A percentile compares a stretch with the other conserved stretches of the same genome.
phyloP scores from a whole-genome alignment of 2,329 filamentous ascomycete genomes.

The Bertia moriformis region DNA sequence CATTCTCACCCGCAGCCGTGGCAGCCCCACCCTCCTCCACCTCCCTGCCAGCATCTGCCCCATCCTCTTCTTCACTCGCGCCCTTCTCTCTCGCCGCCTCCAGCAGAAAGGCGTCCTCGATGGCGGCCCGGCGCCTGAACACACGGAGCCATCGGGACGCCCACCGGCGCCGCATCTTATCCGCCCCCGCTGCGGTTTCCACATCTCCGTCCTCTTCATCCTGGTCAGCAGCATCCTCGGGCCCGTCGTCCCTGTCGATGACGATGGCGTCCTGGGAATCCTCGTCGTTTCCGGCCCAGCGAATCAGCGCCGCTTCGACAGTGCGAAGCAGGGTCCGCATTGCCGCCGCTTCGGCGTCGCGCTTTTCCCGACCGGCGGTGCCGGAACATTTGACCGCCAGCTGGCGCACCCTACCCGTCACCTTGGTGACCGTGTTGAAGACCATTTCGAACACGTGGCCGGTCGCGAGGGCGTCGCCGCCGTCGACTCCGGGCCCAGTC shows the following conservation, averaged over 20 bases:
- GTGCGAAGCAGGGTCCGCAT: conserved; percentile 70
- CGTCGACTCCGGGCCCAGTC: conserved; percentile 35
- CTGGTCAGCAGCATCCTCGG: too few relatives aligned
- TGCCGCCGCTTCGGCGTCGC: conserved; percentile 52
- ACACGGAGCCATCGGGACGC: conserved; percentile 74
- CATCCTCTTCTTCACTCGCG: conserved; percentile 5
- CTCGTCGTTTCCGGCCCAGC: conserved; percentile 59
- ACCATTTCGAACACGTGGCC: conserved; percentile 81
- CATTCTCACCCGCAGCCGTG: too few relatives aligned
- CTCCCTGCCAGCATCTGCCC: conserved; percentile 2
- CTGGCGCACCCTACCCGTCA: conserved; percentile 72
- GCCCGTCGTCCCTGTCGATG: conserved; percentile 39
- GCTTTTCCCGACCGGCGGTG: conserved; percentile 18
- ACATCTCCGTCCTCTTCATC: conserved; percentile 34
- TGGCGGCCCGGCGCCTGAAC: conserved; percentile 66
- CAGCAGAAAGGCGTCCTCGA: conserved; percentile 60
- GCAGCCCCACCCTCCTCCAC: too few relatives aligned
- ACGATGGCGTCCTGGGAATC: too few relatives aligned
- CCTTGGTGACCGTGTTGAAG: conserved; percentile 75
- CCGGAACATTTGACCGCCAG: conserved; percentile 34
- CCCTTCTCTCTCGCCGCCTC: conserved; percentile 21
- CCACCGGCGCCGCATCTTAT: conserved; percentile 63
- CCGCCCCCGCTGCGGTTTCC: conserved; percentile 37
- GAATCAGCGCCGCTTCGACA: conserved; percentile 64
- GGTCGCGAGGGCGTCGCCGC: conserved; percentile 55